Base-by-base conservation (phyloP, 305 asterid species). In the Fraxinus angustifolia region DNA sequence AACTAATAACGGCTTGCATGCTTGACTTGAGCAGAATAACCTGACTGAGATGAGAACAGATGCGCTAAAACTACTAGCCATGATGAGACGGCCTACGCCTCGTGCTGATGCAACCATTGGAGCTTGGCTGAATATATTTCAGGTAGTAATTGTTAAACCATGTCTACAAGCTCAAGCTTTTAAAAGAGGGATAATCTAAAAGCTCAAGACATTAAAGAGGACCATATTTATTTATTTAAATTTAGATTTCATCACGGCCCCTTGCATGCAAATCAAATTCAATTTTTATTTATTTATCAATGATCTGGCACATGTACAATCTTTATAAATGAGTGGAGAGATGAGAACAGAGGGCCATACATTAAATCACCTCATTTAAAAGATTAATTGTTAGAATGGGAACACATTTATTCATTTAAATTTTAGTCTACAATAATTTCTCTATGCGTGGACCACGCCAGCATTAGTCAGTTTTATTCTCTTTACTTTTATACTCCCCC, bases 111-210 rank as follows among this genome's bases (percentile, higher is more conserved):
- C 97, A 26, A 91, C 98, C n/a, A 91, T 95, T 33, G 99, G 99
- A 67, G 99, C 98, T 11, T 95, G 99, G 99, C 89, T 92, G 67
- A 92, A 93, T 86, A 95, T 95, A 81, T 93, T 93, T 90, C 99
- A 95, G 94, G 99, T 92, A 76, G 75, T 31, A 70, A 8, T 34
- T 71, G 16, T 75, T 58, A 19, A 30, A 40, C 48, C 10, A 21
- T 6, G 0, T 68, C 78, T 71, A 10, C 30, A 62, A 68, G 73
- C 8, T 26, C 73, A 11, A 26, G 38, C 19, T 12, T 6, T 68
- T 28, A 26, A 17, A 68, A 50, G 62, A n/a, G 23, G 62, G 62
- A 50, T 50, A 6, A 4, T 42, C 78, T 71, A 8, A 62, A 65
- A 68, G 40, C 38, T 12, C 74, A 30, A 11, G 38, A 7, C 3